Evolutionary conservation across 1,284 basidiomycete genomes (phyloP), one percentile per base, ranked within the genome.

Genomic region (Wallemia ichthyophaga): DNA sequence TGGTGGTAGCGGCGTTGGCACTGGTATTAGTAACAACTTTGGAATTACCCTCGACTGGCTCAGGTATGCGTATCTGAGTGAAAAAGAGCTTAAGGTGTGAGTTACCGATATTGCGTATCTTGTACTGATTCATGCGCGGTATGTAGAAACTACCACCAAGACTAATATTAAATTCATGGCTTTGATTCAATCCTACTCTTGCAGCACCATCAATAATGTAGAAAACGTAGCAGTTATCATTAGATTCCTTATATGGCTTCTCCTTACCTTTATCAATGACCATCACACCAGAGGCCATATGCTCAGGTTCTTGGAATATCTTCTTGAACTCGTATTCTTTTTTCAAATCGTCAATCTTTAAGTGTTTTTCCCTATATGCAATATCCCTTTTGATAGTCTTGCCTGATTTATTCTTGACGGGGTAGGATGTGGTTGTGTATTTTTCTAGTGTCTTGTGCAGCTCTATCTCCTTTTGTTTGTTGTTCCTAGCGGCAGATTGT

Each of bases 141-240:
- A 95, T 81, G 65, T 94, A 75, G 68, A 94, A 92, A 75, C 82
- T 82, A 3, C 81, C 88, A 13, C 85, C 86, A 1, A 82, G 78
- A 5, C 82, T 77, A 54, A 96, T 75, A 55, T 85, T 71, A 65
- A 86, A 82, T 48, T 48, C 28, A 58, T 74, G 78, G 2, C 81
- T 82, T 33, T 82, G 74, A 69, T 94, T 82, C 2, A 98, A 76
- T 60, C 77, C 80, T 60, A 91, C 82, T 60, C 82, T 80, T 13
- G 96, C 81, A 0, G 85, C 85, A 13, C 92, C 94, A 68, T 84
- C 77, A 58, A 86, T 77, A 48, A 91, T 79, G 66, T 80, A 86
- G 71, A 94, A 92, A 64, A 95, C 92, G 69, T 94, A 98, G 59
- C 83, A 84, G 65, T 98, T 98, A 67, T 96, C 92, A 67, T 85